Evolutionary conservation across 805 yeast species (phyloP).

Genomic region (Clavispora fructus): DNA sequence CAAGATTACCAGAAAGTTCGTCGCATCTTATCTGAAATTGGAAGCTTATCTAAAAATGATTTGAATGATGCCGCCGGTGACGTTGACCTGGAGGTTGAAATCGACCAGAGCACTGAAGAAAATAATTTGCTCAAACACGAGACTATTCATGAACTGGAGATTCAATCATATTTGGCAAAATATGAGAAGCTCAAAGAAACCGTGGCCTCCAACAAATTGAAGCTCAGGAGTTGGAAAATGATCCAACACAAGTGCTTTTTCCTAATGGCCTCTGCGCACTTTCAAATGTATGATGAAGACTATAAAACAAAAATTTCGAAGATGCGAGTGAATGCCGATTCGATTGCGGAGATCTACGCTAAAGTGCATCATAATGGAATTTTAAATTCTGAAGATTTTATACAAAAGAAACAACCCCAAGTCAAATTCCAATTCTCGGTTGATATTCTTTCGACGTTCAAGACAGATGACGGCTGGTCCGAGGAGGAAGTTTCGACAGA

Average conservation of each 20-base stretch:
- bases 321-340: slow-evolving; percentile 6
- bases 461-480: not conserved
- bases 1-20: not conserved
- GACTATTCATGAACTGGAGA: not conserved
- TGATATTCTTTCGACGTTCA: slow-evolving; percentile 4
- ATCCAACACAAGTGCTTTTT: slow-evolving; percentile 73
- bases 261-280: slow-evolving; percentile 69
- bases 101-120: not conserved
- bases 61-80: not conserved
- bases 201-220: slow-evolving; percentile 18
- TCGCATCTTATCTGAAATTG: slow-evolving; percentile 1
- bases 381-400: not conserved
- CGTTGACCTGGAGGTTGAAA: slow-evolving; percentile 2
- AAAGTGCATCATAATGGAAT: not conserved
- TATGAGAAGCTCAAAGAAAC: slow-evolving; percentile 18
- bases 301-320: slow-evolving; percentile 21
- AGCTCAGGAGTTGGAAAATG: slow-evolving; percentile 50
- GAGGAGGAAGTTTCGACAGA: slow-evolving; percentile 11
- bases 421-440: slow-evolving; percentile 2
- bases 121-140: not conserved
- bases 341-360: not conserved
- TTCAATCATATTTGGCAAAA: slow-evolving; percentile 3
- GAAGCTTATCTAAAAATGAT: slow-evolving; percentile 20
- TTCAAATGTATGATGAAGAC: slow-evolving; percentile 43
- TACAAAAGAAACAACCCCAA: not conserved